Base-by-base conservation (phyloP, 2,329 filamentous ascomycete genomes). In the Pseudocercospora pini-densiflorae region DNA sequence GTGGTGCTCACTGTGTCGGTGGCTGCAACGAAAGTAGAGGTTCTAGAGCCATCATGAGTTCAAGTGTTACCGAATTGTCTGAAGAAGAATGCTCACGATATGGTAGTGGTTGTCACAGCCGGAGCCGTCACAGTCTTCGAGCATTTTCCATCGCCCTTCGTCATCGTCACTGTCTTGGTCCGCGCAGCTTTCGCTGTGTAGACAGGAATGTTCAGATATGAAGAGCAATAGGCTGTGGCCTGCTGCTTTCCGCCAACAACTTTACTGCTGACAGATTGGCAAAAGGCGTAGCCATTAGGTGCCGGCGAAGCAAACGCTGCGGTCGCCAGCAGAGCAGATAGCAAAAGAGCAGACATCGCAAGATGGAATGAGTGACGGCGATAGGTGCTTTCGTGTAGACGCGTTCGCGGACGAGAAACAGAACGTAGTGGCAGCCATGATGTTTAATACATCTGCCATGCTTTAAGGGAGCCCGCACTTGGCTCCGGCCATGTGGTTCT, bases 271-370 rank as follows among this genome's bases (percentile, higher is more conserved):
- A 59, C 57, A 14, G 57, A 16, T 5, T 33, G 6, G 16, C 58
- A 60, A n/a, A 43, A 60, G 8, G 33, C 58, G 24, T 60, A 60
- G 36, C 58, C 58, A 60, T 43, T 47, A 2, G 58, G 58, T 24
- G 58, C 31, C 3, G 58, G 33, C 23, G 58, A 47, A 23, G 58
- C 31, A 14, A 47, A 19, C 23, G 58, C 58, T 60, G 58, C 36
- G 14, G 36, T 43, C 19, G 36, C 58, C 14, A 54, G 49, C 21
- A 54, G 8, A 29, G 49, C 24, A 14, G 49, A 21, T 24, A 16
- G 23, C 24, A 53, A 24, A 24, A 53, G 23, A 53, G 23, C 12
- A 21, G 49, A 27, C 49, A 53, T 53, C 49, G 49, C 49, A 14
- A 24, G 24, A 23, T 27, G 12, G 10, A 53, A 14, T 16, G 49